Percentiles rank a stretch among this genome's conserved stretches.
Conservation (phyloP, 2,329 filamentous ascomycete species). For the Aspergillus pseudotamarii region DNA sequence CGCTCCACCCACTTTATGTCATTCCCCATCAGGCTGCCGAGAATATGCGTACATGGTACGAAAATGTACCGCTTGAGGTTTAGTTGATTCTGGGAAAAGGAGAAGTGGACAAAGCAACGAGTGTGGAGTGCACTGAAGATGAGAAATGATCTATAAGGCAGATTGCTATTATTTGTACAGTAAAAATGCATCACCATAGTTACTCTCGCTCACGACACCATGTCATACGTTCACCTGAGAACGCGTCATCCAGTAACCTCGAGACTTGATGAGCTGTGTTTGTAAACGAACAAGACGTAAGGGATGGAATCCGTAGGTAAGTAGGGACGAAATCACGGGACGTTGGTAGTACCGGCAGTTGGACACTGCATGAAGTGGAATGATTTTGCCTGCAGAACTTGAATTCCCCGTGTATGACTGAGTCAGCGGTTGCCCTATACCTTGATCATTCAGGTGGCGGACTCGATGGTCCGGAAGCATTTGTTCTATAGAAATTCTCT, state of each 20-base stretch:
- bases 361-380: not conserved
- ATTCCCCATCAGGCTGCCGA: conserved; percentile 73
- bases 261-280: not conserved
- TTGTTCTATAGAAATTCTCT: not conserved
- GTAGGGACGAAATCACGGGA: not conserved
- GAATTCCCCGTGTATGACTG: not conserved
- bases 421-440: conserved; percentile 1
- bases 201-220: not conserved
- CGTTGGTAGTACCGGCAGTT: not conserved
- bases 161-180: not conserved
- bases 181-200: not conserved
- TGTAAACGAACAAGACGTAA: conserved; percentile 1
- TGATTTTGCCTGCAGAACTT: not conserved
- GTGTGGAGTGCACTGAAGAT: not conserved
- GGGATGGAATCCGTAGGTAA: not conserved
- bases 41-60: conserved; percentile 67
- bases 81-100: not conserved
- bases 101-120: not conserved
- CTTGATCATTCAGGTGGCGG: conserved; percentile 3
- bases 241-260: not conserved
- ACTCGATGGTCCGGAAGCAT: not conserved
- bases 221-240: not conserved
- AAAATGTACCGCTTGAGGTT: conserved; percentile 32
- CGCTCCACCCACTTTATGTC: conserved; percentile 82
- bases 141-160: not conserved